Base-by-base conservation (phyloP, 106 monocot species). In the Allium fistulosum region DNA sequence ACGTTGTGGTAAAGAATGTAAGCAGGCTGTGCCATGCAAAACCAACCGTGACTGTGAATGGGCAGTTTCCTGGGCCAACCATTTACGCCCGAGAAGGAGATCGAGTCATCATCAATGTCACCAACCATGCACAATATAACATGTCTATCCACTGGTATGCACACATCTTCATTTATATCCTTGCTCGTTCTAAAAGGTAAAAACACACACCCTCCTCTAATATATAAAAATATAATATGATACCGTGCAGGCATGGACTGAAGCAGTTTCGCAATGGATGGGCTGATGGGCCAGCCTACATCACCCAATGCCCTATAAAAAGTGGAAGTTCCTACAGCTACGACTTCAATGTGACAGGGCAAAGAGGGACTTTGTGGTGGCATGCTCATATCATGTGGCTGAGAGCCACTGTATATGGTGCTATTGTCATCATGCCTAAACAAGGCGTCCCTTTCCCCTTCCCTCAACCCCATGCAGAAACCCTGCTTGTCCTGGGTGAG, bases 271-370 rank as follows among this genome's bases (percentile, higher is more conserved):
- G 69, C 10, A 80, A 75, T 49, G 80, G 74, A 48, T 80, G 80
- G 80, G 75, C 73, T 0, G 86, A 87, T 11, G 83, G 83, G 1
- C 79, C 83, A 8, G 78, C 66, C 28, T 66, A 66, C 65, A 66
- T 66, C 17, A 72, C 72, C 11, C 72, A 72, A 57, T 66, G 65
- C 14, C 74, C 65, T 17, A 66, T 74, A 26, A 8, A 74, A 49
- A 49, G 48, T 26, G 65, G 74, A 6, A 46, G 52, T 16, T 57
- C 57, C 0, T 74, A 74, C 48, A 74, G 57, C 64, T 74, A 74
- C 14, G 52, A 65, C 22, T 66, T 74, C 73, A 66, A 65, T 26
- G 17, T 74, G 11, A 65, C 64, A 52, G 65, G 56, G 22, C 57
- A 74, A 16, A 65, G 63, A 26, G 73, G 73, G 15, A 55, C 68